Percentiles rank a stretch among this genome's conserved stretches.
Evolutionary conservation across 768 basidiomycete species (phyloP).

Genomic region (Lyophyllum atratum): DNA sequence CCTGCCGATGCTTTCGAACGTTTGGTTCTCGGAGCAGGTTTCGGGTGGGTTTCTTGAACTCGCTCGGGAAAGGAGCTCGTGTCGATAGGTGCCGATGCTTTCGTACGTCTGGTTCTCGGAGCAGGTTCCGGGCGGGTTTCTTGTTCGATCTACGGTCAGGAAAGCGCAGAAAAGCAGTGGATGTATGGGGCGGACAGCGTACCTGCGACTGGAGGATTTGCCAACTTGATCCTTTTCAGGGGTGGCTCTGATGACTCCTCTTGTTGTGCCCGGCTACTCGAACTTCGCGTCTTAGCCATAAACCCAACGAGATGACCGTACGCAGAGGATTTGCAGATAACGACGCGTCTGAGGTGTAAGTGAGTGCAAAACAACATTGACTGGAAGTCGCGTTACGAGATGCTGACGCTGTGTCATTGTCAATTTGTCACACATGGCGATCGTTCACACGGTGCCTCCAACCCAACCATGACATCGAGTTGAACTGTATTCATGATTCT

Average conservation of each 20-base stretch:
- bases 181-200: neutral
- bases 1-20: constrained; percentile 11
- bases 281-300: constrained; percentile 14
- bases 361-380: neutral
- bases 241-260: constrained; percentile 5
- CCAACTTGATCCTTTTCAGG: constrained; percentile 12
- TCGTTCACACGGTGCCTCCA: no score
- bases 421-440: no score
- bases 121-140: neutral
- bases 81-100: constrained; percentile 14
- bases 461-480: no score
- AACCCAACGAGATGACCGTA: neutral
- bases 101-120: constrained; percentile 13
- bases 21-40: constrained; percentile 2
- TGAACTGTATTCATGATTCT: no score
- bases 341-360: neutral
- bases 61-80: constrained; percentile 21
- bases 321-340: neutral
- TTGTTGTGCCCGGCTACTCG: neutral
- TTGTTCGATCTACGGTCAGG: neutral
- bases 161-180: neutral
- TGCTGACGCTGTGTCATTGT: neutral
- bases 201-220: neutral
- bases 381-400: neutral
- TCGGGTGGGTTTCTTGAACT: neutral